Conservation (phyloP, 2,329 filamentous ascomycete genomes). For the Leptographium wingfieldii region DNA sequence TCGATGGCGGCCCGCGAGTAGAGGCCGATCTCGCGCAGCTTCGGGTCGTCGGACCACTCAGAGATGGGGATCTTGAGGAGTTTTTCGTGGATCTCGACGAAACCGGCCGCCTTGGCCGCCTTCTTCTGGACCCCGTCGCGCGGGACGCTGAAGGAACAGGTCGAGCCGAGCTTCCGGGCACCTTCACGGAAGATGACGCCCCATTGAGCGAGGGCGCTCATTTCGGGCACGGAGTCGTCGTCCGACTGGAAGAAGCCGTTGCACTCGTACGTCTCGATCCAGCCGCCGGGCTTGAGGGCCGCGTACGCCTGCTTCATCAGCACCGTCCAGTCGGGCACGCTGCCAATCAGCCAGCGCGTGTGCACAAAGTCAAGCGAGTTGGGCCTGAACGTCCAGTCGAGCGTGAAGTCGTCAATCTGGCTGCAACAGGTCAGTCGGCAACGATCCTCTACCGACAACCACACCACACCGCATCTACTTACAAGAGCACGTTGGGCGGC, state of each 20-base stretch:
- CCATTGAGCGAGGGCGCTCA: constrained; percentile 13
- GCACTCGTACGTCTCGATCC: constrained; percentile 15
- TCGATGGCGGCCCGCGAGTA: constrained; percentile 8
- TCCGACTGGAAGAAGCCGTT: constrained; percentile 14
- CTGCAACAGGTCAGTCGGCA: constrained; percentile 5
- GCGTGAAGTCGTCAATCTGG: constrained; percentile 48
- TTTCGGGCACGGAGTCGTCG: constrained; percentile 13
- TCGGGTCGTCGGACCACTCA: constrained; percentile 21
- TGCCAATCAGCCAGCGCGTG: constrained; percentile 38
- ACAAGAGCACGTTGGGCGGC: constrained; percentile 39
- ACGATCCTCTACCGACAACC: too few relatives aligned
- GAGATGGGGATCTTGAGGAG: constrained; percentile 15
- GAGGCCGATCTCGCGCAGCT: constrained; percentile 16
- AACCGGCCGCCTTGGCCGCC: too few relatives aligned
- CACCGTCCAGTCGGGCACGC: constrained; percentile 37
- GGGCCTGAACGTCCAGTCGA: constrained; percentile 31
- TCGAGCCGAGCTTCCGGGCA: too few relatives aligned
- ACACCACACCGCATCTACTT: not conserved
- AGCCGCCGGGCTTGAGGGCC: constrained; percentile 40
- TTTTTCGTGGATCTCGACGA: not conserved
- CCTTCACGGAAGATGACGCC: too few relatives aligned
- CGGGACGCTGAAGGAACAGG: too few relatives aligned
- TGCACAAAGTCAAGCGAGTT: constrained; percentile 41
- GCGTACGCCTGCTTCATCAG: constrained; percentile 34
- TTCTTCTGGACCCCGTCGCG: too few relatives aligned